phyloP scores from a whole-genome alignment of 768 basidiomycete genomes.

The Pisolithus albus region DNA sequence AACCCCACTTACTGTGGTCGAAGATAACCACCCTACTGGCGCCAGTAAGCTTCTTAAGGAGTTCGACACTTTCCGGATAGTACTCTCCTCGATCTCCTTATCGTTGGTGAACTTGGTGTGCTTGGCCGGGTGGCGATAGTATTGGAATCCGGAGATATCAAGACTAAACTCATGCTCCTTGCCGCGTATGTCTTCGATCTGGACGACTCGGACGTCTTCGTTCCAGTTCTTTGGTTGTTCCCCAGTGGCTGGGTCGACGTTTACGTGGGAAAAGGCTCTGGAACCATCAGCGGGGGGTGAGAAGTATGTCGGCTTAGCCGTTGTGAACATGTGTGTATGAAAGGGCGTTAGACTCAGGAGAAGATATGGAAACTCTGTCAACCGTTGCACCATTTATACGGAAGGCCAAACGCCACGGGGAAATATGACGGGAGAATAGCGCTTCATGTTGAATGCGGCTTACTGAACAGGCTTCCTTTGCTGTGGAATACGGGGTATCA shows the following conservation, averaged over 20 bases:
- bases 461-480: too few relatives aligned
- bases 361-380: too few relatives aligned
- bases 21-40: constrained; percentile 57
- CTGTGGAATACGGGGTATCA: too few relatives aligned
- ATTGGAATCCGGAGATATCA: constrained; percentile 50
- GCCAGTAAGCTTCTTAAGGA: constrained; percentile 54
- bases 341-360: too few relatives aligned
- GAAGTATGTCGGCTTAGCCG: constrained; percentile 13
- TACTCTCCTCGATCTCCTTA: constrained; percentile 49
- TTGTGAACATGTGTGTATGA: constrained; percentile 4
- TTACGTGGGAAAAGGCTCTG: constrained; percentile 11
- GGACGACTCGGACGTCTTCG: constrained; percentile 6
- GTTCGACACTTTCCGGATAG: constrained; percentile 53
- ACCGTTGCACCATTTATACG: too few relatives aligned
- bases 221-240: constrained; percentile 16
- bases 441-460: too few relatives aligned
- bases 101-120: constrained; percentile 45
- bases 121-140: constrained; percentile 31
- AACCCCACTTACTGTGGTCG: constrained; percentile 49
- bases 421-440: too few relatives aligned
- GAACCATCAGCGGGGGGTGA: constrained; percentile 14
- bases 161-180: constrained; percentile 39
- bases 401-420: too few relatives aligned
- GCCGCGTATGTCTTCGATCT: constrained; percentile 44
- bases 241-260: constrained; percentile 12